Percentiles rank a stretch among this genome's conserved stretches.
Evolutionary conservation across 768 basidiomycete genomes (phyloP).

Genomic region (Rhodotorula taiwanensis): DNA sequence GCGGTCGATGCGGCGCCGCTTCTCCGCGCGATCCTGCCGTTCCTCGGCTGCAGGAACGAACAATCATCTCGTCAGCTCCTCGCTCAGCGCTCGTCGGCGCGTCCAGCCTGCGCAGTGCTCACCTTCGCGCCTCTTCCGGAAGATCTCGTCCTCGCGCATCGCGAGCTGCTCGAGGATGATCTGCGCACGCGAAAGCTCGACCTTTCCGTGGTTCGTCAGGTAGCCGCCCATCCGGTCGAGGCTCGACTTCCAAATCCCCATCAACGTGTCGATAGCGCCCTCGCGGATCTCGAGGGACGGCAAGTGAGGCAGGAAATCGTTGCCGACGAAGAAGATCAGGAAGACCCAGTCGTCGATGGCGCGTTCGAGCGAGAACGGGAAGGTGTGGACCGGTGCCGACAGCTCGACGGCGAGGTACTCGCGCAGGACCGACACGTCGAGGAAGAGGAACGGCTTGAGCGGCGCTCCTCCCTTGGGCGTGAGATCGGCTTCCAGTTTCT

Average conservation of each 20-base stretch:
- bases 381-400: conserved; percentile 64
- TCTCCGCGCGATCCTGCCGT: conserved; percentile 83
- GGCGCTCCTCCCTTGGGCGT: conserved; percentile 51
- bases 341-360: conserved; percentile 99
- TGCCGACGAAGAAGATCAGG: conserved; percentile 99
- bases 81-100: background rate
- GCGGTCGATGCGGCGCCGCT: conserved; percentile 55
- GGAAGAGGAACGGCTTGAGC: conserved; percentile 97
- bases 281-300: conserved; percentile 98
- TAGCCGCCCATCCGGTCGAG: conserved; percentile 96
- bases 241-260: conserved; percentile 92
- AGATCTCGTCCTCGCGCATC: conserved; percentile 91
- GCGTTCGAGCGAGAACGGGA: conserved; percentile 87
- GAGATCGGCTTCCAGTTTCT: conserved; percentile 52
- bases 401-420: conserved; percentile 98
- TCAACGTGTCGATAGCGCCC: conserved; percentile 93
- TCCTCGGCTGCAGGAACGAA: conserved; percentile 64
- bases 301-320: conserved; percentile 97
- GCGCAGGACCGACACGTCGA: conserved; percentile 88
- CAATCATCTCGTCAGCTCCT: no score
- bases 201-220: conserved; percentile 81
- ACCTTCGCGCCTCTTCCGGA: conserved; percentile 86
- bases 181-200: conserved; percentile 78
- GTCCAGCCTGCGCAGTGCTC: conserved; percentile 40
- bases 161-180: conserved; percentile 94